phyloP scores from a whole-genome alignment of 495 filamentous ascomycete genomes.

The Xylaria flabelliformis region DNA sequence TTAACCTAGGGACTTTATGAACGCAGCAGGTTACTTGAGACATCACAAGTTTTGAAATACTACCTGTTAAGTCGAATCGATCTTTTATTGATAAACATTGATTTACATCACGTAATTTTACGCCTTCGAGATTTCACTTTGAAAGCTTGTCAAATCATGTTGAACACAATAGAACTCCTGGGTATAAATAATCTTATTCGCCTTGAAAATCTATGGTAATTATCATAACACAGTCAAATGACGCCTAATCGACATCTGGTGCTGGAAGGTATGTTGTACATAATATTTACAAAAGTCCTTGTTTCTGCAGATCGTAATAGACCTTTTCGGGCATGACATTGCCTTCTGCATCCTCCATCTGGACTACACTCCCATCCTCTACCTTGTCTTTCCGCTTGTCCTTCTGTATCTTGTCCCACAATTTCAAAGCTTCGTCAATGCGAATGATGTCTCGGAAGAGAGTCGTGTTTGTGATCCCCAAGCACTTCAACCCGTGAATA shows the following conservation, averaged over 20 bases:
- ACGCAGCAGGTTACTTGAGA: too few species aligned
- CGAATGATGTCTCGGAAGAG: constrained; percentile 93
- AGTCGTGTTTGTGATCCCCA: constrained; percentile 91
- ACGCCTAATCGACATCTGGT: too few species aligned
- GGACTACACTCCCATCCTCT: constrained; percentile 80
- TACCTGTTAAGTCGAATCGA: too few species aligned
- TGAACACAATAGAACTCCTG: not conserved
- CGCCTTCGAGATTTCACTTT: too few species aligned
- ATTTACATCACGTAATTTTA: too few species aligned
- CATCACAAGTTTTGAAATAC: too few species aligned
- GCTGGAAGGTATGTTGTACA: not conserved
- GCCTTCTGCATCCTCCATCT: constrained; percentile 97
- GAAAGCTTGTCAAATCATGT: too few species aligned
- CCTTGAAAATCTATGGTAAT: not conserved
- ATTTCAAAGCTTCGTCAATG: constrained; percentile 82
- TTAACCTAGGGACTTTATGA: too few species aligned
- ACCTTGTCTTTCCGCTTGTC: constrained; percentile 82
- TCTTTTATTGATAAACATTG: too few species aligned
- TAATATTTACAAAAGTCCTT: constrained; percentile 65
- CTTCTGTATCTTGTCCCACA: constrained; percentile 92
- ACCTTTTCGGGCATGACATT: constrained; percentile 99
- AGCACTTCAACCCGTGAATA: constrained; percentile 88
- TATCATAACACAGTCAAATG: not conserved
- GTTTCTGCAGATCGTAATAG: constrained; percentile 82
- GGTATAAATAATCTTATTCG: not conserved